Evolutionary conservation across 1,139 yeast genomes (phyloP).

Genomic region (Debaryomyces psychrophilus): DNA sequence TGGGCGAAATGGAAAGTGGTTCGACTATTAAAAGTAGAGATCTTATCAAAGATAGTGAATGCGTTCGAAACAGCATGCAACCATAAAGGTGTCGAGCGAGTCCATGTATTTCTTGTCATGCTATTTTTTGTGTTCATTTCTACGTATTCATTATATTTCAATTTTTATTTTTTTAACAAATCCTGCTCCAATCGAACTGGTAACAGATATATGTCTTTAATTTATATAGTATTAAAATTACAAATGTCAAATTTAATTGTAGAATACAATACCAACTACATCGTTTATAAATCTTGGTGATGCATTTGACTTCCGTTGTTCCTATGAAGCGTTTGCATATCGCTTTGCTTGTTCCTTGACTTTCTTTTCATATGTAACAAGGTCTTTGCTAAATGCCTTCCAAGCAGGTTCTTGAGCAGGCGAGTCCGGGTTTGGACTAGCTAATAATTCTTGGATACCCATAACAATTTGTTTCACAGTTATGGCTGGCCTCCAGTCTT

Average conservation of each 20-base stretch:
- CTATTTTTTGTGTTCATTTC: background rate
- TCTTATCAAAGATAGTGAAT: conserved; percentile 36
- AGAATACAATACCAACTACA: conserved; percentile 2
- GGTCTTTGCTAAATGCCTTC: conserved; percentile 76
- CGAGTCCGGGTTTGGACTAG: conserved; percentile 88
- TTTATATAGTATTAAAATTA: conserved; percentile 6
- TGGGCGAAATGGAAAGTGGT: conserved; percentile 56
- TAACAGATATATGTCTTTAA: conserved; percentile 1
- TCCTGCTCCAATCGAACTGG: background rate
- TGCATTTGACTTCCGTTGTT: background rate
- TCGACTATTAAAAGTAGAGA: conserved; percentile 41
- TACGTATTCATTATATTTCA: background rate
- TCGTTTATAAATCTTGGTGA: conserved; percentile 1
- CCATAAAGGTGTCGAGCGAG: background rate
- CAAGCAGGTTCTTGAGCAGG: conserved; percentile 99
- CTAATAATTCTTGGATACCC: conserved; percentile 91
- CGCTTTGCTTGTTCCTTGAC: conserved; percentile 81
- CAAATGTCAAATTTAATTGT: background rate
- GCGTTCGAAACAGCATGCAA: background rate
- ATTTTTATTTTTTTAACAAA: background rate
- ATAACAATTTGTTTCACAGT: conserved; percentile 86
- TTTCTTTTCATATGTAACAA: conserved; percentile 68
- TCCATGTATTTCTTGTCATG: background rate
- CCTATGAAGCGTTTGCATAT: conserved; percentile 41
- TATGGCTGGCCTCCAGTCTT: conserved; percentile 98